Conservation (phyloP, 345 rosid genomes). For the Moricandia arvensis region DNA sequence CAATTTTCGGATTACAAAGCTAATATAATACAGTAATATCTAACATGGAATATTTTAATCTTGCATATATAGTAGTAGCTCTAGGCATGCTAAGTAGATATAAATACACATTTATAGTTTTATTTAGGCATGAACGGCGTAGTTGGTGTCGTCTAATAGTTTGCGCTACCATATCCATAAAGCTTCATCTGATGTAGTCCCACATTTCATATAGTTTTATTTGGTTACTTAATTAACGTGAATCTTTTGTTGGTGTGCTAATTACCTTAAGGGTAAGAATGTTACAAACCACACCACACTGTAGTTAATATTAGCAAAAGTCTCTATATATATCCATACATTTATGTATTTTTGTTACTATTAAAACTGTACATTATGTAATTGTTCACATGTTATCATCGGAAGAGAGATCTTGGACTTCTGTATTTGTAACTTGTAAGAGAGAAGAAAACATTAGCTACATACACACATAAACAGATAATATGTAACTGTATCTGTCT, state of each 20-base stretch:
- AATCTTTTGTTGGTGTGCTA: background rate
- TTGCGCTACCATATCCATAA: constrained; percentile 13
- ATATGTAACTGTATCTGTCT: constrained; percentile 26
- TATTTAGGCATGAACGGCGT: constrained; percentile 17
- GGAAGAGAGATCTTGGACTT: constrained; percentile 1
- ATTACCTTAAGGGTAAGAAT: background rate
- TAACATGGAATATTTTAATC: background rate
- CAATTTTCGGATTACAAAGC: background rate
- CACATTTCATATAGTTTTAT: constrained; percentile 1
- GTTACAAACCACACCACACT: no score
- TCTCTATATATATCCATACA: no score
- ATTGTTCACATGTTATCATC: no score
- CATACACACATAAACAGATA: background rate
- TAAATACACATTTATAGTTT: background rate
- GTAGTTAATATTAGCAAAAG: no score
- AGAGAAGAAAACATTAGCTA: background rate
- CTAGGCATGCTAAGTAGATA: background rate
- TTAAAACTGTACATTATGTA: no score
- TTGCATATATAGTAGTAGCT: background rate
- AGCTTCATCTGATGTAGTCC: constrained; percentile 4
- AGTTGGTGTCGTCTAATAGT: constrained; percentile 22
- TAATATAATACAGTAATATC: background rate
- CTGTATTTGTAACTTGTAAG: background rate
- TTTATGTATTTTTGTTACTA: no score
- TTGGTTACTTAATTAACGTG: background rate